phyloP scores from a whole-genome alignment of 768 basidiomycete genomes.

The Hemileccinum impolitum region DNA sequence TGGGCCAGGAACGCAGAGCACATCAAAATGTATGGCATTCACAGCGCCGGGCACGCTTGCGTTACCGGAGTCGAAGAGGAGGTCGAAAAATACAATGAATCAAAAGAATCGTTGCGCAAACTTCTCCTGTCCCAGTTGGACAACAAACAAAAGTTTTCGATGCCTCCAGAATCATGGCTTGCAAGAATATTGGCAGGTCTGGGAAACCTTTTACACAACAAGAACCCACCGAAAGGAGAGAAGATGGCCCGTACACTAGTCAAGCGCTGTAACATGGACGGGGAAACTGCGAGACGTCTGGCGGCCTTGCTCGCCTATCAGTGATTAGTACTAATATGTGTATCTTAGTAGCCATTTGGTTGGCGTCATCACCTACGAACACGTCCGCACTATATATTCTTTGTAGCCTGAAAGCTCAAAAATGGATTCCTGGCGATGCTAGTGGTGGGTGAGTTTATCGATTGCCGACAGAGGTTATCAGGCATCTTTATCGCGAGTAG shows the following conservation, averaged over 20 bases:
- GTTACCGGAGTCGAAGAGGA: slow-evolving; percentile 36
- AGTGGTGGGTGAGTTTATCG: too few species aligned
- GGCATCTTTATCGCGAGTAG: neutral
- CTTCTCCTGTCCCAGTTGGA: slow-evolving; percentile 17
- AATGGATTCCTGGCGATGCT: too few species aligned
- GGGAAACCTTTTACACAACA: slow-evolving; percentile 16
- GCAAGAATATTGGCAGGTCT: slow-evolving; percentile 21
- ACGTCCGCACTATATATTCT: neutral
- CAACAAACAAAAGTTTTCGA: slow-evolving; percentile 17
- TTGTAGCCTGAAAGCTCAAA: neutral
- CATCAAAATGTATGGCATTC: slow-evolving; percentile 26
- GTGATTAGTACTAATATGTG: neutral
- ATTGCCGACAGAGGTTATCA: neutral
- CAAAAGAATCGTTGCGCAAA: slow-evolving; percentile 22
- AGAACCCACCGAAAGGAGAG: slow-evolving; percentile 24
- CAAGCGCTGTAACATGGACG: slow-evolving; percentile 29
- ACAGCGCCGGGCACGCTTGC: slow-evolving; percentile 37
- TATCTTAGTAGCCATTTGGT: neutral
- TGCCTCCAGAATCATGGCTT: slow-evolving; percentile 27
- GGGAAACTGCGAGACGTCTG: slow-evolving; percentile 23
- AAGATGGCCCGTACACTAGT: slow-evolving; percentile 20
- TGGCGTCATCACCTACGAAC: too few species aligned
- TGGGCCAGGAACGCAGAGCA: slow-evolving; percentile 27
- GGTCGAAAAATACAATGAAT: slow-evolving; percentile 34
- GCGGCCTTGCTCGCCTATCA: slow-evolving; percentile 9